Conservation (phyloP, 179 eudicot species). For the Actinidia chinensis region DNA sequence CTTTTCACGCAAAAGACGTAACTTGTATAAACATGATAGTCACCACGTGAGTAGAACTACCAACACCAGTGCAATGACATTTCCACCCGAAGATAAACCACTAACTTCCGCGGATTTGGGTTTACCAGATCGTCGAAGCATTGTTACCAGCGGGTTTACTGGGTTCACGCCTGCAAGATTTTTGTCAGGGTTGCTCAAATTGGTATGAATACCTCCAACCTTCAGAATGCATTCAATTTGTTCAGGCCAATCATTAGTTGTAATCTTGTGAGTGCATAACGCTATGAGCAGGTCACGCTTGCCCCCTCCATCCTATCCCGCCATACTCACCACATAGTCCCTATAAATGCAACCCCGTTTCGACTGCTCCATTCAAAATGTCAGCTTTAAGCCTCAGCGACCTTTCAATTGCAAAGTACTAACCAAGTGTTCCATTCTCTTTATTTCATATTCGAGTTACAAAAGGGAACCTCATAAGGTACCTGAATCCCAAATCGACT, state of each 20-base stretch:
- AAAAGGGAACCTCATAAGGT: conserved; percentile 32
- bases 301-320: not conserved
- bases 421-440: not conserved
- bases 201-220: conserved; percentile 11
- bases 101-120: not conserved
- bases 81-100: not conserved
- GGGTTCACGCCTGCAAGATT: conserved; percentile 10
- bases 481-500: conserved; percentile 20
- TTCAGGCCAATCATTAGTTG: not conserved
- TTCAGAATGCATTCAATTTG: not conserved
- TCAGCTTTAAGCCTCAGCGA: not conserved
- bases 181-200: not conserved
- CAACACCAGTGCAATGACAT: not conserved
- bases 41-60: conserved; percentile 2
- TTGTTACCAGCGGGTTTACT: not conserved
- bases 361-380: not conserved
- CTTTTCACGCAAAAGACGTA: conserved; percentile 7
- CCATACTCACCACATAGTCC: not conserved
- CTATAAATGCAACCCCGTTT: not conserved
- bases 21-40: conserved; percentile 11
- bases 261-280: too few species aligned
- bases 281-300: not conserved
- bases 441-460: conserved; percentile 5
- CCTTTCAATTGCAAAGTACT: conserved; percentile 13
- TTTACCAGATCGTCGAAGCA: not conserved